These are phyloP conservation scores for Starmerella khaoyaiensis DNA, from an alignment of 805 yeast species.

Conservation along the genomic window DNA sequence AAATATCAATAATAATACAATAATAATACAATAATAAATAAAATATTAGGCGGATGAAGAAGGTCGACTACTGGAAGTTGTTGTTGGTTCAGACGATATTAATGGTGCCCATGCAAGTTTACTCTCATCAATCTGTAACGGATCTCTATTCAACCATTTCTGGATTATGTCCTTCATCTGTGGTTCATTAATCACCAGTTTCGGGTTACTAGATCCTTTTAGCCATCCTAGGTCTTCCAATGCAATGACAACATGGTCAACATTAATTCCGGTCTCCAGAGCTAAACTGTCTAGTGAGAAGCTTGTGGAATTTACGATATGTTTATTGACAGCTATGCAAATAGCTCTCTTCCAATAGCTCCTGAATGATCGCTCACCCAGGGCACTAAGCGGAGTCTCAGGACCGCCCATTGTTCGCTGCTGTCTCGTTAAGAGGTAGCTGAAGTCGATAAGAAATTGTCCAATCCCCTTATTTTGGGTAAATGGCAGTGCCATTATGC, in stretches of 20 bases:
- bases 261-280: slow-evolving; percentile 67
- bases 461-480: slow-evolving; percentile 87
- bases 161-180: neutral
- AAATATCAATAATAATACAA: too few species aligned
- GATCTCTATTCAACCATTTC: slow-evolving; percentile 1
- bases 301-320: slow-evolving; percentile 1
- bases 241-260: slow-evolving; percentile 77
- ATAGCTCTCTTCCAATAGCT: slow-evolving; percentile 71
- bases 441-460: slow-evolving; percentile 72
- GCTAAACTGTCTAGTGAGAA: slow-evolving; percentile 47
- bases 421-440: slow-evolving; percentile 60
- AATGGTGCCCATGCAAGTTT: slow-evolving; percentile 11
- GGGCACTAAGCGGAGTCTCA: slow-evolving; percentile 80
- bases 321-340: slow-evolving; percentile 35
- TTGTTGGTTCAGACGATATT: too few species aligned
- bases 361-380: slow-evolving; percentile 75
- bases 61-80: too few species aligned
- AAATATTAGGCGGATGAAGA: too few species aligned
- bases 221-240: slow-evolving; percentile 64
- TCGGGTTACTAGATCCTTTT: slow-evolving; percentile 19
- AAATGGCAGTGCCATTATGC: slow-evolving; percentile 80
- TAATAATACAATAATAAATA: too few species aligned
- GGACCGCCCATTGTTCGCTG: slow-evolving; percentile 85
- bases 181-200: slow-evolving; percentile 1
- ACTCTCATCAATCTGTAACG: slow-evolving; percentile 2